Evolutionary conservation across 2,329 filamentous ascomycete species (phyloP), one percentile per base, ranked within the genome.

Genomic region (Aspergillus sp.): DNA sequence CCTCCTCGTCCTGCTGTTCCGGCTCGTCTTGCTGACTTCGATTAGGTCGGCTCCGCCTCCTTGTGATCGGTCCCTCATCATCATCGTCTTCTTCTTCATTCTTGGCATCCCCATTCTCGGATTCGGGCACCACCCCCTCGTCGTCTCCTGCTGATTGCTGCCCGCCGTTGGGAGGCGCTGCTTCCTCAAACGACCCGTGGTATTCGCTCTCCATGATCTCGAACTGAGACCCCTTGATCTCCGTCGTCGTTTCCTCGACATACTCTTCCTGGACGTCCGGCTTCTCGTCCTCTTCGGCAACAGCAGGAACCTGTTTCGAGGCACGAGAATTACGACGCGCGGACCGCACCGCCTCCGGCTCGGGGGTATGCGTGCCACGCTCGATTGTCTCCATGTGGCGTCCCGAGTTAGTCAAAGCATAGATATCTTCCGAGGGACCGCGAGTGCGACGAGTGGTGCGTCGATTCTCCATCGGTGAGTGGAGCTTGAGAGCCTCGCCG

Each of bases 371-470:
- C 2, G 82, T 83, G 21, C 78, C 80, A 58, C 76, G 72, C 54
- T 81, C 75, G 9, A 84, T 72, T 4, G 82, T 74, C 49, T 81
- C 69, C 53, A 78, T 76, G 64, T 86, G 82, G 53, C 75, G 79
- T 16, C 83, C 83, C 6, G 82, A 85, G 57, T 82, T 79, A 3
- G 82, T 81, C 42, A 86, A 70, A 14, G 79, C 81, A 43, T 84
- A 71, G 13, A 86, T 76, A 31, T 81, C 77, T 32, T 81, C 78
- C 21, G 81, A 77, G 3, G 79, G 73, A 57, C 83, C 81, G 56
- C 83, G 81, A 20, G 79, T 83, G 16, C 83, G 75, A 43, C 84
- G 82, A 63, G 81, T 84, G 57, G 78, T 84, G 56, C 82, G 77
- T 57, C 84, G 64, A 58, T 54, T 74, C 61, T 68, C 57, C 53